Evolutionary conservation across 2,329 filamentous ascomycete genomes (phyloP).

Genomic region (Cladophialophora immunda): DNA sequence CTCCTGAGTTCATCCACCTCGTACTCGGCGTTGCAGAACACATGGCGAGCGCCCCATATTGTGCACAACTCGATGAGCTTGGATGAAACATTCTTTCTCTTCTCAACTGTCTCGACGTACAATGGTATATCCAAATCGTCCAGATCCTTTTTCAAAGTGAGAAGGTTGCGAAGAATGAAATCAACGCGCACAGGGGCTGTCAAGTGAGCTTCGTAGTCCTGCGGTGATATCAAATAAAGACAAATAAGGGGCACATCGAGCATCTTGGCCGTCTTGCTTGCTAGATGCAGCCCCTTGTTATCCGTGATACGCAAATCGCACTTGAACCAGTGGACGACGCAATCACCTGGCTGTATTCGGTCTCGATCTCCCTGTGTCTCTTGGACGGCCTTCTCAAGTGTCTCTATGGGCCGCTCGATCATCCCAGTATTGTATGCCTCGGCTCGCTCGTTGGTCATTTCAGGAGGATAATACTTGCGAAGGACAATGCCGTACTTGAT

Average conservation of each 20-base stretch:
- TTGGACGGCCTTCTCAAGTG: constrained; percentile 67
- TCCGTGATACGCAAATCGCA: constrained; percentile 77
- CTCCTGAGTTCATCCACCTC: constrained; percentile 88
- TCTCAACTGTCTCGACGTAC: constrained; percentile 74
- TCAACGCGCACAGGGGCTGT: constrained; percentile 78
- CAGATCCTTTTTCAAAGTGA: constrained; percentile 71
- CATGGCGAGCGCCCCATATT: constrained; percentile 75
- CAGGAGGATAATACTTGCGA: constrained; percentile 80
- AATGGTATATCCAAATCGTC: constrained; percentile 78
- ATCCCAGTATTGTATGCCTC: constrained; percentile 75
- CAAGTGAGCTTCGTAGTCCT: constrained; percentile 85
- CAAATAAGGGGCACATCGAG: constrained; percentile 76
- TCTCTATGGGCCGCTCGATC: constrained; percentile 76
- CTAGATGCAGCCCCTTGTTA: constrained; percentile 75
- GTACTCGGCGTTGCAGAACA: constrained; percentile 88
- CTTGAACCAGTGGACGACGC: constrained; percentile 92
- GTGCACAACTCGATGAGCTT: constrained; percentile 72
- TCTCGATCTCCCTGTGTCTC: constrained; percentile 67
- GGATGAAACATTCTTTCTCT: constrained; percentile 68
- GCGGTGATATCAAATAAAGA: constrained; percentile 80
- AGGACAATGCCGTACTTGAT: constrained; percentile 70
- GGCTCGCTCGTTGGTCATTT: constrained; percentile 84
- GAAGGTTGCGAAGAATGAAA: constrained; percentile 78
- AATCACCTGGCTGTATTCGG: constrained; percentile 62
- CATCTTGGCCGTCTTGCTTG: constrained; percentile 71